Evolutionary conservation across 139 green algal species (phyloP).

Genomic region (Yamagishiella unicocca): DNA sequence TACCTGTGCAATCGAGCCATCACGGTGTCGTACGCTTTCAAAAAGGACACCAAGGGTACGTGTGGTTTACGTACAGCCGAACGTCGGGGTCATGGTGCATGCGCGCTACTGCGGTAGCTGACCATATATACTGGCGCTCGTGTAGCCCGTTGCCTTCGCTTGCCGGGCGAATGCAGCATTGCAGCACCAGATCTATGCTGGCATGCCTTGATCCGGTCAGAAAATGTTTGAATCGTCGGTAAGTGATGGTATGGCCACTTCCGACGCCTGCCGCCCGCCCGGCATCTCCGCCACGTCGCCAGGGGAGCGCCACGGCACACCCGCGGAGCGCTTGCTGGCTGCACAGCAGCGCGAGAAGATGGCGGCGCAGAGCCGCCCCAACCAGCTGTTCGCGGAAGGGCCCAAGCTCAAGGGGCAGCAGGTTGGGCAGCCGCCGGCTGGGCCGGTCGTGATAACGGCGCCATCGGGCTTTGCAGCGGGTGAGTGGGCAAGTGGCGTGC

Average conservation of each 20-base stretch:
- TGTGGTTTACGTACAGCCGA: neutral
- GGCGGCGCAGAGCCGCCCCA: slow-evolving; percentile 74
- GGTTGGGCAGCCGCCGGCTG: neutral
- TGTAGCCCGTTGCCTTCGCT: too few species aligned
- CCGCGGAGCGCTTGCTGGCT: slow-evolving; percentile 93
- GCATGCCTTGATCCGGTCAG: too few species aligned
- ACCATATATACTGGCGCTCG: too few species aligned
- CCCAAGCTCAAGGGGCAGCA: slow-evolving; percentile 66
- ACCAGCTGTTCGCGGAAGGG: slow-evolving; percentile 92
- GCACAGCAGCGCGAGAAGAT: slow-evolving; percentile 76
- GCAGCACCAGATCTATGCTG: too few species aligned
- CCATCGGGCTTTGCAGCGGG: slow-evolving; percentile 11
- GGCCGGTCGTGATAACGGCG: neutral
- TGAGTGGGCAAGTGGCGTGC: neutral
- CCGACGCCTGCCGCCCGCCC: too few species aligned
- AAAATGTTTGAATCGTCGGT: too few species aligned
- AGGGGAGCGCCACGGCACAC: slow-evolving; percentile 96
- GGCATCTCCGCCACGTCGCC: neutral
- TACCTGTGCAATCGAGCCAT: slow-evolving; percentile 95
- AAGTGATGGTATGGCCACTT: too few species aligned
- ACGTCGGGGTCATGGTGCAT: neutral
- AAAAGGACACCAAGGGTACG: slow-evolving; percentile 95
- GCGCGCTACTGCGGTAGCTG: too few species aligned
- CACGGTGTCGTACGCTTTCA: slow-evolving; percentile 95
- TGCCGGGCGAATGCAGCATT: too few species aligned